A percentile compares a stretch with the other conserved stretches of the same genome.
Conservation (phyloP, 305 asterid species). For the Andrographis paniculata region DNA sequence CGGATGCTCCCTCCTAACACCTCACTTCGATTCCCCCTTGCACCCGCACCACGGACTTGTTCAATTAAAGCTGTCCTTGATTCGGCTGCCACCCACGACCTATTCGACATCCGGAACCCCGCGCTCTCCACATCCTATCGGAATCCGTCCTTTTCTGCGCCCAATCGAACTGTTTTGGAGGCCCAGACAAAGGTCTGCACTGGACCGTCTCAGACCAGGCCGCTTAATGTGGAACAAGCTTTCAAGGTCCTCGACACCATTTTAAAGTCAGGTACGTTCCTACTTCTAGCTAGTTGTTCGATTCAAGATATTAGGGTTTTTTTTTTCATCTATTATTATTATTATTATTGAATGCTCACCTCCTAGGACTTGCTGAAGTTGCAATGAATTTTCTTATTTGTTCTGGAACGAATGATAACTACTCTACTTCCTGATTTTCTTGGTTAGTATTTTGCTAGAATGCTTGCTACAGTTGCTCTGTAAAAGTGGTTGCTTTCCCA, state of each 20-base stretch:
- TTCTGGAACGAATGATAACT: not conserved
- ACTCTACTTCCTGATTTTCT: not conserved
- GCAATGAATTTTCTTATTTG: constrained; percentile 2
- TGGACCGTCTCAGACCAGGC: constrained; percentile 89
- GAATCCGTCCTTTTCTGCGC: constrained; percentile 34
- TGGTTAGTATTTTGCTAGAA: no score
- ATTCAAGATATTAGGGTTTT: no score
- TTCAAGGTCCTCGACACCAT: constrained; percentile 83
- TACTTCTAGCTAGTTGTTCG: not conserved
- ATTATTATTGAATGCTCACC: no score
- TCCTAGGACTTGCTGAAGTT: constrained; percentile 14
- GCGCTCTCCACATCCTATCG: constrained; percentile 64
- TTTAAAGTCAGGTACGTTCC: constrained; percentile 50
- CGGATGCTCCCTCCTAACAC: constrained; percentile 13
- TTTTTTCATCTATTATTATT: no score
- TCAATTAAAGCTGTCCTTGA: constrained; percentile 30
- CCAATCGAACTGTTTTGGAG: constrained; percentile 78
- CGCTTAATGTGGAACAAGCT: constrained; percentile 83
- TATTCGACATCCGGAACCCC: constrained; percentile 43
- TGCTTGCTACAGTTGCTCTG: no score
- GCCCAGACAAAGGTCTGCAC: constrained; percentile 94
- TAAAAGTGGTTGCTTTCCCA: no score
- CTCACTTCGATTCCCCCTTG: constrained; percentile 20
- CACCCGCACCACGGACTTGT: constrained; percentile 23
- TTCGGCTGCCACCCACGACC: constrained; percentile 33